phyloP scores from a whole-genome alignment of 148 eudicot species.

The Limonium bicolor region DNA sequence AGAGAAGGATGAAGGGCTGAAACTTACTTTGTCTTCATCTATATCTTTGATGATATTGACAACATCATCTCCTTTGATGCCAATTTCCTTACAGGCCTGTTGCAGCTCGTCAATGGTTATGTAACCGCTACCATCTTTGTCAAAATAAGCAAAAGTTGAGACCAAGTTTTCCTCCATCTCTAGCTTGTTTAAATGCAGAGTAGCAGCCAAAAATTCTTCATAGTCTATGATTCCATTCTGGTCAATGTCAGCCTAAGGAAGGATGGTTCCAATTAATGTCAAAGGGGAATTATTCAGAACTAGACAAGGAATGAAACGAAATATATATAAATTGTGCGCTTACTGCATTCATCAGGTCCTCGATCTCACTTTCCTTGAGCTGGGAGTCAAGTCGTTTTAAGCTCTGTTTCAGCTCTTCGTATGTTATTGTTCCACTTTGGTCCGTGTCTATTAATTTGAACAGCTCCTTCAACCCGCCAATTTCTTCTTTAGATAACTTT shows the following conservation, averaged over 20 bases:
- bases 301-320: not conserved
- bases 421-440: slow-evolving; percentile 66
- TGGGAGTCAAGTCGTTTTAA: slow-evolving; percentile 60
- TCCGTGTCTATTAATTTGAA: slow-evolving; percentile 70
- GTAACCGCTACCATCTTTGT: slow-evolving; percentile 76
- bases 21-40: slow-evolving; percentile 67
- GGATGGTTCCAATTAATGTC: too few species aligned
- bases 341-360: slow-evolving; percentile 74
- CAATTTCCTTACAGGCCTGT: slow-evolving; percentile 69
- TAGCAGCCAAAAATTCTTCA: slow-evolving; percentile 75
- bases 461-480: slow-evolving; percentile 68
- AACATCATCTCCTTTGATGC: slow-evolving; percentile 38
- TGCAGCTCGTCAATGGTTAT: slow-evolving; percentile 79
- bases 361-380: slow-evolving; percentile 60
- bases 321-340: slow-evolving; percentile 6
- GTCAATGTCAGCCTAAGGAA: slow-evolving; percentile 85
- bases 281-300: too few species aligned
- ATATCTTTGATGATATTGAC: slow-evolving; percentile 69
- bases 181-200: slow-evolving; percentile 68
- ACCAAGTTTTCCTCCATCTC: slow-evolving; percentile 67
- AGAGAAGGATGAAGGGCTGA: too few species aligned
- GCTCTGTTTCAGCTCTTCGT: slow-evolving; percentile 62
- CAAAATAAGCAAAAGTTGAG: slow-evolving; percentile 74
- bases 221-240: slow-evolving; percentile 74
- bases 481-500: slow-evolving; percentile 82